phyloP scores from a whole-genome alignment of 176 grass and related monocot species.

The Guadua angustifolia region DNA sequence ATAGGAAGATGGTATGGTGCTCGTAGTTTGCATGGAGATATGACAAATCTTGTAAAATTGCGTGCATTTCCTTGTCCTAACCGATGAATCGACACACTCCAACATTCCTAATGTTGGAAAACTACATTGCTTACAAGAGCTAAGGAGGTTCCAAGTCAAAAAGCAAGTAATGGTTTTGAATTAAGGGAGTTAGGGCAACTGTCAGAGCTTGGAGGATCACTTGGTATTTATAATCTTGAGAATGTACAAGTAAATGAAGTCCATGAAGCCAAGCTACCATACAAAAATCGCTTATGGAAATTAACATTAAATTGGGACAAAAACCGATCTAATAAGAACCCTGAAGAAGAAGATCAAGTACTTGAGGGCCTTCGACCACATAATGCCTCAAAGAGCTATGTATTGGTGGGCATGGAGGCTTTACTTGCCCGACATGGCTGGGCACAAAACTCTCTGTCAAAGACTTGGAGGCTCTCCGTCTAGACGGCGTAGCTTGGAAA shows the following conservation, averaged over 20 bases:
- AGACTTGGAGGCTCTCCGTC: not conserved
- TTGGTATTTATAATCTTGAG: not conserved
- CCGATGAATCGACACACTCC: accelerated
- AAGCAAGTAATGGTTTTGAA: not conserved
- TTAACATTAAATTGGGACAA: not conserved
- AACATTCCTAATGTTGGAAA: not conserved
- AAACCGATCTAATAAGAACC: accelerated
- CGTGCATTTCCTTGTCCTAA: not conserved
- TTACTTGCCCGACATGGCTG: not conserved
- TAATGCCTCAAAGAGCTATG: not conserved
- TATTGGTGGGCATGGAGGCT: not conserved
- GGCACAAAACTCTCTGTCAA: not conserved
- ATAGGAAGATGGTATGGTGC: accelerated
- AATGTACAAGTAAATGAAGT: not conserved
- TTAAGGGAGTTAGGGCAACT: not conserved
- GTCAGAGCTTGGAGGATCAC: not conserved
- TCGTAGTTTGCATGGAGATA: accelerated
- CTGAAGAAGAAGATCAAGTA: accelerated
- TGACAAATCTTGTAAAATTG: not conserved
- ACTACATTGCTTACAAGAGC: not conserved
- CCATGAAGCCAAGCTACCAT: not conserved
- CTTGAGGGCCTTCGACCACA: conserved; percentile 1
- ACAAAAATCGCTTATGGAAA: not conserved
- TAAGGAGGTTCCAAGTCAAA: not conserved
- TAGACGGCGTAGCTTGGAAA: not conserved